Evolutionary conservation across 1,284 basidiomycete genomes (phyloP).

Genomic region (Ganoderma multipileum): DNA sequence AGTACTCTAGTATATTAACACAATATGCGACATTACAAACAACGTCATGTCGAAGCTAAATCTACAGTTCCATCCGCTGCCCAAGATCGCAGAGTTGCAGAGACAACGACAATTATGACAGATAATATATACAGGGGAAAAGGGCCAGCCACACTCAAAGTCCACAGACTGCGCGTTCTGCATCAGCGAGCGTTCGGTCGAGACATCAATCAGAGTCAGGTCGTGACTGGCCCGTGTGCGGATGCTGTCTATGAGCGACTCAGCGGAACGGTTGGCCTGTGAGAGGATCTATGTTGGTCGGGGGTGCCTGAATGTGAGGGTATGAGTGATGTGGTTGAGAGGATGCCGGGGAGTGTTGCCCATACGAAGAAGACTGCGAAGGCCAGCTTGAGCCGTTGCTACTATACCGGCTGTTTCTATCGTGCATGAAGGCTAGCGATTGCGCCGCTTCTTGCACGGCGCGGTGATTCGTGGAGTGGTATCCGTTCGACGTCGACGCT

Average conservation of each 20-base stretch:
- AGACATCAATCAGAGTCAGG: conserved; percentile 12
- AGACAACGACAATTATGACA: conserved; percentile 10
- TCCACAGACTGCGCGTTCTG: background rate
- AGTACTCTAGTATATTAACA: conserved; percentile 11
- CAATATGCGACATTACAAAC: conserved; percentile 16
- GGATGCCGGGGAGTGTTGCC: conserved; percentile 14
- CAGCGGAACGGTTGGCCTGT: conserved; percentile 19
- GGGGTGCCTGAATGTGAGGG: conserved; percentile 12
- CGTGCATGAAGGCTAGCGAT: conserved; percentile 35
- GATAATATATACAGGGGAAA: conserved; percentile 11
- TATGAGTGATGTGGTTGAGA: conserved; percentile 14
- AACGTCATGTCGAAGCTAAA: conserved; percentile 11
- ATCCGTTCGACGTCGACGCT: conserved; percentile 25
- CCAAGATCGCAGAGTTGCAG: conserved; percentile 7
- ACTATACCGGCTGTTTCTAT: conserved; percentile 21
- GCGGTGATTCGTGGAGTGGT: conserved; percentile 21
- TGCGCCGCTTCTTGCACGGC: conserved; percentile 34
- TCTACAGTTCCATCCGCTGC: conserved; percentile 19
- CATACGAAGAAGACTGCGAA: conserved; percentile 20
- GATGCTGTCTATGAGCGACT: conserved; percentile 14
- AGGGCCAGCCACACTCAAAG: background rate
- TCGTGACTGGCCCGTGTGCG: conserved; percentile 10
- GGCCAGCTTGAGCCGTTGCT: conserved; percentile 20
- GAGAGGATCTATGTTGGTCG: conserved; percentile 23
- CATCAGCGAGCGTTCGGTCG: background rate